A percentile compares a stretch with the other conserved stretches of the same genome.
These are phyloP conservation scores for Ceriops zippeliana DNA, from an alignment of 345 rosid species.

Conservation along the genomic window DNA sequence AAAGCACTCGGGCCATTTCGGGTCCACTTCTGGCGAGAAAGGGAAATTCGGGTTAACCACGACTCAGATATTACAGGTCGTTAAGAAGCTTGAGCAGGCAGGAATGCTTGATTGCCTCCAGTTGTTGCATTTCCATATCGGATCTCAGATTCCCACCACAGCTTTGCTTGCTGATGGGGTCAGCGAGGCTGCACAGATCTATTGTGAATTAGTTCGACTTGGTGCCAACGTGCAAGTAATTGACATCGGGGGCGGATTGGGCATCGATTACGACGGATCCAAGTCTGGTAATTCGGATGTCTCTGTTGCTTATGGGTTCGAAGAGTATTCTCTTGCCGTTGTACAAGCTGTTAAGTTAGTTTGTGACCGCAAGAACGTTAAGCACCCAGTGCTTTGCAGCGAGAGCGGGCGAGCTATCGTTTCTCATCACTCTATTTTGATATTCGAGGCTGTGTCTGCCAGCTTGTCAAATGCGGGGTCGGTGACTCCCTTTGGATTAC, in stretches of 20 bases:
- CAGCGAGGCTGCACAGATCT: constrained; percentile 81
- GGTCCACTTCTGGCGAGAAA: constrained; percentile 91
- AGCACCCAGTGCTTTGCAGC: constrained; percentile 78
- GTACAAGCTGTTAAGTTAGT: constrained; percentile 57
- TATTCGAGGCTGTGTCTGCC: constrained; percentile 74
- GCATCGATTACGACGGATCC: constrained; percentile 92
- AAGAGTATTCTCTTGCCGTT: constrained; percentile 83
- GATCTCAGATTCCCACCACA: constrained; percentile 88
- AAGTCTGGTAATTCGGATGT: constrained; percentile 77
- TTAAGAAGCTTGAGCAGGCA: constrained; percentile 45
- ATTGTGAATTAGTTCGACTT: constrained; percentile 76
- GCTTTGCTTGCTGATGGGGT: constrained; percentile 67
- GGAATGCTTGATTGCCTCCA: constrained; percentile 88
- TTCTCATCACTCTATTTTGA: constrained; percentile 83
- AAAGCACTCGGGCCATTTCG: constrained; percentile 87
- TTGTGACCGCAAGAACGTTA: constrained; percentile 64
- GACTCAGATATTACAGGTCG: constrained; percentile 71
- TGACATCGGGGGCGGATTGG: constrained; percentile 88
- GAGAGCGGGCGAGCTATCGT: constrained; percentile 93
- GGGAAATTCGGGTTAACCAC: constrained; percentile 90
- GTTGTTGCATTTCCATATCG: constrained; percentile 85
- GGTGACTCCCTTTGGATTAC: constrained; percentile 37
- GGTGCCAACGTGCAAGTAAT: constrained; percentile 78
- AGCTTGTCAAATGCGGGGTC: constrained; percentile 11
- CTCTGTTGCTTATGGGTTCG: constrained; percentile 77